Evolutionary conservation across 2,329 filamentous ascomycete species (phyloP).

Genomic region (Venturia asperata): DNA sequence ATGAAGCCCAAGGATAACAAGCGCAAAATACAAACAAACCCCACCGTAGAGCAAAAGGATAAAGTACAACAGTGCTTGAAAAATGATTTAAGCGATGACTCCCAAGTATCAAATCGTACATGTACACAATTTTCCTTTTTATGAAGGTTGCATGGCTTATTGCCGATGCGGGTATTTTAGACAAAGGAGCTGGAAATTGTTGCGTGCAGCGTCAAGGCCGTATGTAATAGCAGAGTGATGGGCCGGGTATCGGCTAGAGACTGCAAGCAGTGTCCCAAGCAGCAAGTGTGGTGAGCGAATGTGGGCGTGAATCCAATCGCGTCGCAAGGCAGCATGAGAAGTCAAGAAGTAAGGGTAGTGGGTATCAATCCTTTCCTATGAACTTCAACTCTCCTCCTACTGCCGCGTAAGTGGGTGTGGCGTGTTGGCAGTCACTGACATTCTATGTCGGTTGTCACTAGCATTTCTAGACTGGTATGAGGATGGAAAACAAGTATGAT

Average conservation of each 20-base stretch:
- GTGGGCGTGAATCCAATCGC: constrained; percentile 2
- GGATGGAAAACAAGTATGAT: constrained; percentile 14
- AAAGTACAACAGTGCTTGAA: background rate
- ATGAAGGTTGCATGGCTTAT: background rate
- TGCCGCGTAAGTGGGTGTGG: background rate
- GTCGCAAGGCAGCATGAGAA: background rate
- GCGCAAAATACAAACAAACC: too few species aligned
- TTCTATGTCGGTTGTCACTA: background rate
- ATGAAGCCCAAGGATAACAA: too few species aligned
- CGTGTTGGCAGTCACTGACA: background rate
- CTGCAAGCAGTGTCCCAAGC: background rate
- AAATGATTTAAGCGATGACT: background rate
- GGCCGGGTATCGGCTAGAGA: background rate
- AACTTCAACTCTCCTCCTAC: constrained; percentile 4
- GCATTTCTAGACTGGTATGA: constrained; percentile 12
- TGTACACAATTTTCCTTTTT: background rate
- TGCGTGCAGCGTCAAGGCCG: background rate
- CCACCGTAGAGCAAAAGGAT: background rate
- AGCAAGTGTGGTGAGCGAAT: background rate
- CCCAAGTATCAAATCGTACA: background rate
- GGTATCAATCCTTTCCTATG: background rate
- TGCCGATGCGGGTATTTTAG: constrained; percentile 5
- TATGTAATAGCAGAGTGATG: background rate
- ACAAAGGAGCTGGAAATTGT: background rate
- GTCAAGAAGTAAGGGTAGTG: background rate